Evolutionary conservation across 2,329 filamentous ascomycete species (phyloP).

Genomic region (Neurospora crassa): DNA sequence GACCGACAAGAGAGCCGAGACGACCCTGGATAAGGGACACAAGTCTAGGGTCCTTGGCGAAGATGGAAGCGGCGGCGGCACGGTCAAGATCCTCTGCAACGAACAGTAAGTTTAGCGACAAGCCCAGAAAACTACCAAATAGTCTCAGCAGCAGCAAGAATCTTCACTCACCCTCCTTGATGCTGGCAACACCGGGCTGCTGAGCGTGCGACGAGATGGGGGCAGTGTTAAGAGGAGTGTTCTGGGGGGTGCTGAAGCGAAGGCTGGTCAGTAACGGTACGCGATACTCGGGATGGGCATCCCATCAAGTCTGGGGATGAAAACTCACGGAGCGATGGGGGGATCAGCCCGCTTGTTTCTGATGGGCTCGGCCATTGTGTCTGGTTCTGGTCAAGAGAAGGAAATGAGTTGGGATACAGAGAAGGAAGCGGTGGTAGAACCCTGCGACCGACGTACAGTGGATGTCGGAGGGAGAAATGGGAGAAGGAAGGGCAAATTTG

Average conservation of each 20-base stretch:
- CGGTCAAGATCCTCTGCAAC: conserved; percentile 79
- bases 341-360: conserved; percentile 52
- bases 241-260: conserved; percentile 78
- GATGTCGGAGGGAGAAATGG: conserved; percentile 9
- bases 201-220: conserved; percentile 97
- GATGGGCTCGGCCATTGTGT: conserved; percentile 53
- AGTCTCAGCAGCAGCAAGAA: conserved; percentile 8
- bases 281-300: conserved; percentile 1
- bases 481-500: conserved; percentile 17
- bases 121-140: not conserved
- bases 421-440: conserved; percentile 16
- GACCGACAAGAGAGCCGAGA: conserved; percentile 84
- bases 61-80: conserved; percentile 78
- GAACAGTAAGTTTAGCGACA: conserved; percentile 15
- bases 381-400: conserved; percentile 16
- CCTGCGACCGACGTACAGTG: conserved; percentile 14
- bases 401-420: conserved; percentile 15
- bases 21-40: conserved; percentile 98
- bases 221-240: conserved; percentile 90
- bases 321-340: conserved; percentile 48
- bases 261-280: conserved; percentile 12
- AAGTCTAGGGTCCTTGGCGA: conserved; percentile 89
- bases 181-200: conserved; percentile 86
- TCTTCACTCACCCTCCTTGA: conserved; percentile 80
- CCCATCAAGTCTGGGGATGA: conserved; percentile 7